A percentile compares a stretch with the other conserved stretches of the same genome.
These are phyloP conservation scores for Trypanosoma caninum DNA, from an alignment of 208 protist species.

Conservation along the genomic window DNA sequence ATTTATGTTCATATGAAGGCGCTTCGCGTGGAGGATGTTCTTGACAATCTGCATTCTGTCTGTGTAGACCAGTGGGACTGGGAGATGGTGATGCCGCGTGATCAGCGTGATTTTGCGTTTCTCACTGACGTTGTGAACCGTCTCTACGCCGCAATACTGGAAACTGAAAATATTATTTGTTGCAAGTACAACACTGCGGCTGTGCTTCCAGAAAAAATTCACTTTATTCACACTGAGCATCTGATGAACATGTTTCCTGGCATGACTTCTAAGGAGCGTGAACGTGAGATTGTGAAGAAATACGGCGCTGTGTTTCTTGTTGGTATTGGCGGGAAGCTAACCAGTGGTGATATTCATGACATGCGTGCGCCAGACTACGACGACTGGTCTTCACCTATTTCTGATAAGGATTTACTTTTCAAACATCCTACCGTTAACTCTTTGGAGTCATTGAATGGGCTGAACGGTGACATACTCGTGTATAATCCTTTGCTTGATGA, in stretches of 20 bases:
- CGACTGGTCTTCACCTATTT: constrained; percentile 86
- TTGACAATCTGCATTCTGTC: constrained; percentile 89
- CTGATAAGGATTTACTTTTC: constrained; percentile 35
- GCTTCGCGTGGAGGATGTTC: constrained; percentile 80
- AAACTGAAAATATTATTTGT: constrained; percentile 63
- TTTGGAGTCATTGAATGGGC: constrained; percentile 50
- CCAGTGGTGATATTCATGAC: constrained; percentile 79
- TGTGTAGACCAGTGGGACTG: constrained; percentile 94
- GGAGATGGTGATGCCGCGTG: constrained; percentile 72
- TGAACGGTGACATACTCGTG: constrained; percentile 91
- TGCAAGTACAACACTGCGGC: constrained; percentile 43
- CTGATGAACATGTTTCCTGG: constrained; percentile 76
- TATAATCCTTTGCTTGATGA: constrained; percentile 83
- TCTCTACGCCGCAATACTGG: constrained; percentile 67
- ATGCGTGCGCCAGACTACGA: constrained; percentile 90
- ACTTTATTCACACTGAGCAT: constrained; percentile 83
- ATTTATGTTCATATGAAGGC: constrained; percentile 87
- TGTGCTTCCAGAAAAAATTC: constrained; percentile 76
- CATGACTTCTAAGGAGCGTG: constrained; percentile 78
- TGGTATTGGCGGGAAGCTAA: constrained; percentile 84
- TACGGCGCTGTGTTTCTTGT: constrained; percentile 90
- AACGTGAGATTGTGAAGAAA: constrained; percentile 60
- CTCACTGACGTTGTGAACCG: constrained; percentile 60
- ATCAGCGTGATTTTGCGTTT: constrained; percentile 65
- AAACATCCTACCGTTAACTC: constrained; percentile 42